Percentiles rank a stretch among this genome's conserved stretches.
phyloP scores from a whole-genome alignment of 768 basidiomycete genomes.

The Kwoniella shandongensis region DNA sequence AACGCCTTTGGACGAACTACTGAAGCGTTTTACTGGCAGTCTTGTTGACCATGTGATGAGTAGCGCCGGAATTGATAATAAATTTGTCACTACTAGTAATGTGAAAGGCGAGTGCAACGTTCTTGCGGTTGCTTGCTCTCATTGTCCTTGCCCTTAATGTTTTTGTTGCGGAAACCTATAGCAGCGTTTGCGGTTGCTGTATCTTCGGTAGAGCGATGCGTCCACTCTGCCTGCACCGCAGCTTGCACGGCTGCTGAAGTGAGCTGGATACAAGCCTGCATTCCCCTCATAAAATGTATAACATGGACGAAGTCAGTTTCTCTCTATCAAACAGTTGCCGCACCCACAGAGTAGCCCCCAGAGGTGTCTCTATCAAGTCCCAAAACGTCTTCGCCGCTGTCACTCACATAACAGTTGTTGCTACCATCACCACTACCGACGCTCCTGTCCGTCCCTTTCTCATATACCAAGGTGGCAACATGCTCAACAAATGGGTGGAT shows the following conservation, averaged over 20 bases:
- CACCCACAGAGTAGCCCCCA: constrained; percentile 8
- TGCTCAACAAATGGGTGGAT: constrained; percentile 8
- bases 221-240: constrained; percentile 4
- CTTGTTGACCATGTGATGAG: constrained; percentile 19
- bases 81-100: not conserved
- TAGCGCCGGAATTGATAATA: constrained; percentile 19
- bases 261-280: constrained; percentile 7
- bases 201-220: not conserved
- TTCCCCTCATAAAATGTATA: constrained; percentile 10
- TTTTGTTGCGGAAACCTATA: not conserved
- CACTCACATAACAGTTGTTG: constrained; percentile 13
- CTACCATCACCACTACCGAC: not conserved
- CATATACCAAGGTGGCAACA: constrained; percentile 10
- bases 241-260: constrained; percentile 5
- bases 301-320: constrained; percentile 27
- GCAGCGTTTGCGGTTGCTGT: constrained; percentile 3
- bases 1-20: constrained; percentile 2
- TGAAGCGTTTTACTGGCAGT: not conserved
- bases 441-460: constrained; percentile 19
- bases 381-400: not conserved
- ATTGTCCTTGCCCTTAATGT: not conserved
- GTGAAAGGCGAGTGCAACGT: constrained; percentile 1
- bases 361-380: not conserved
- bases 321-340: constrained; percentile 2
- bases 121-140: not conserved